A percentile compares a stretch with the other conserved stretches of the same genome.
phyloP scores from a whole-genome alignment of 176 grass and related monocot genomes.

The Carex kokanica region DNA sequence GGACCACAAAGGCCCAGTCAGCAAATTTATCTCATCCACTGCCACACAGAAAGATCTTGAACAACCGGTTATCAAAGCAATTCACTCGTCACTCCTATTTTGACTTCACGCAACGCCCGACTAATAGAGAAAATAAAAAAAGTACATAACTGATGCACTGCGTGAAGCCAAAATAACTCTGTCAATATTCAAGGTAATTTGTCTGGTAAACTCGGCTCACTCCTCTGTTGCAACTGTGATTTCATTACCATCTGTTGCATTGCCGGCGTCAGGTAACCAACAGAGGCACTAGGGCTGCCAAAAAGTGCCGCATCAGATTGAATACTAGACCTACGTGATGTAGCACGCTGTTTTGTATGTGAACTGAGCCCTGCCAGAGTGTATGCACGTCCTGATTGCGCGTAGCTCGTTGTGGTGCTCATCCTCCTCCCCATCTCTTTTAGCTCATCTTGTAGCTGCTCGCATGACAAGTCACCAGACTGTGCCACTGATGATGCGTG shows the following conservation, averaged over 20 bases:
- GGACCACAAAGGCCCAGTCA: no score
- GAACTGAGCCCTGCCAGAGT: constrained; percentile 32
- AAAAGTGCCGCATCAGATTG: background rate
- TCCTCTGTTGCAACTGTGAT: background rate
- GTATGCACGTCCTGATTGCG: constrained; percentile 27
- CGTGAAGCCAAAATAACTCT: no score
- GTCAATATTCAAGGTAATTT: background rate
- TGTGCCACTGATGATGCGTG: background rate
- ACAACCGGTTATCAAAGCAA: background rate
- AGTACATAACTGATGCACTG: no score
- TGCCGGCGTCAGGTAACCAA: constrained; percentile 17
- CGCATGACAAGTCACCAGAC: background rate
- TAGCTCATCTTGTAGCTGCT: constrained; percentile 26
- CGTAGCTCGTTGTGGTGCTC: constrained; percentile 11
- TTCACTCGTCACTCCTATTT: background rate
- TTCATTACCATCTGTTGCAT: constrained; percentile 11
- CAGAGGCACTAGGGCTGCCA: no score
- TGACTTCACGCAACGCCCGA: background rate
- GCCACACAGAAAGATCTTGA: background rate
- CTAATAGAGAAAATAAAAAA: no score
- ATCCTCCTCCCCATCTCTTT: constrained; percentile 28
- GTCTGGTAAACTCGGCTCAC: no score
- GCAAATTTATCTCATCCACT: background rate
- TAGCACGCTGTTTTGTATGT: constrained; percentile 36
- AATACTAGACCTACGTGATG: background rate